phyloP scores from a whole-genome alignment of 768 basidiomycete genomes.

The button mushroom (Agaricus bisporus) region DNA sequence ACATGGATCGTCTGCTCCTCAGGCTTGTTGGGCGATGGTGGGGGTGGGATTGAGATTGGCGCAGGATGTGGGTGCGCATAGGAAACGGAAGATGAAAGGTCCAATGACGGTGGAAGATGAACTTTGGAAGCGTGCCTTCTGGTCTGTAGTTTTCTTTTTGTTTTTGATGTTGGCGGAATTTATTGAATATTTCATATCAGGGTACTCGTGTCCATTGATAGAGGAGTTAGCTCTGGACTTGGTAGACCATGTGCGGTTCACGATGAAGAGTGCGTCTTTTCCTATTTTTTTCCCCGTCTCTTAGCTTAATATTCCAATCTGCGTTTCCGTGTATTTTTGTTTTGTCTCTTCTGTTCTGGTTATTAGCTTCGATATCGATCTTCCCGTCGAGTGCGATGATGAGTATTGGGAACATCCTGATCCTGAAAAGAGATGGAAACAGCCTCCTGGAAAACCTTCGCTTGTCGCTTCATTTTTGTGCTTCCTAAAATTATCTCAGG shows the following conservation, averaged over 20 bases:
- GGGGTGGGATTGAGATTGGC: conserved; percentile 70
- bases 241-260: conserved; percentile 76
- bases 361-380: conserved; percentile 71
- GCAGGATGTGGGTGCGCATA: conserved; percentile 76
- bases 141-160: conserved; percentile 26
- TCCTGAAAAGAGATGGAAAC: conserved; percentile 56
- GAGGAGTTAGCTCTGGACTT: conserved; percentile 43
- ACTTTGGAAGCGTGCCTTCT: conserved; percentile 69
- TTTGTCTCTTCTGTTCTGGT: too few species aligned
- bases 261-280: conserved; percentile 61
- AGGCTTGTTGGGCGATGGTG: conserved; percentile 63
- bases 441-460: conserved; percentile 60
- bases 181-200: conserved; percentile 22
- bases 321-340: too few species aligned
- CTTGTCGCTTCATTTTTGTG: conserved; percentile 49
- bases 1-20: conserved; percentile 52
- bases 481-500: conserved; percentile 53
- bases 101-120: conserved; percentile 54
- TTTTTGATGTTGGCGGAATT: background rate
- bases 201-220: conserved; percentile 50
- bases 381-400: conserved; percentile 60
- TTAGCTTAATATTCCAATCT: background rate
- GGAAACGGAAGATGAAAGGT: conserved; percentile 28
- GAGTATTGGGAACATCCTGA: conserved; percentile 70
- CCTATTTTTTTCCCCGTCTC: background rate